A percentile compares a stretch with the other conserved stretches of the same genome.
These are phyloP conservation scores for Zoysia japonica DNA, from an alignment of 176 grass and related monocot genomes.

Conservation along the genomic window DNA sequence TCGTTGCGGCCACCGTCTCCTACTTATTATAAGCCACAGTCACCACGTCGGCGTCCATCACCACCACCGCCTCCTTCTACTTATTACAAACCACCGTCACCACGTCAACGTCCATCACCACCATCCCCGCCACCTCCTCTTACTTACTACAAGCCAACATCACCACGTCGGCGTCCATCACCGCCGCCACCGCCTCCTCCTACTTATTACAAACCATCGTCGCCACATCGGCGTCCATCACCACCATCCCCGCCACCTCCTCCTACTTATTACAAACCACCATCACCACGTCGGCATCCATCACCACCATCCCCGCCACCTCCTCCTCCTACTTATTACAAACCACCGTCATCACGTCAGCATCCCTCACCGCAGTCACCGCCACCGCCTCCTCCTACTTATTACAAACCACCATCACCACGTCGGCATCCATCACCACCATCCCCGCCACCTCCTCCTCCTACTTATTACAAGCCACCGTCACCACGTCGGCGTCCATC, in stretches of 20 bases:
- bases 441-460: too few relatives aligned
- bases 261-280: background rate
- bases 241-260: background rate
- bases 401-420: background rate
- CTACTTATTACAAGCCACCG: background rate
- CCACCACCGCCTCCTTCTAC: background rate
- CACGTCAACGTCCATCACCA: background rate
- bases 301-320: background rate
- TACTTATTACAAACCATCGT: too few relatives aligned
- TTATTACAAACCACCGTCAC: background rate
- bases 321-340: background rate
- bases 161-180: too few relatives aligned
- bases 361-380: too few relatives aligned
- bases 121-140: too few relatives aligned
- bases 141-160: background rate
- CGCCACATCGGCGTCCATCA: too few relatives aligned
- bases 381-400: too few relatives aligned
- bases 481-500: background rate
- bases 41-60: background rate
- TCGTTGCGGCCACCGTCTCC: background rate
- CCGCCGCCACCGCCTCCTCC: too few relatives aligned
- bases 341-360: background rate
- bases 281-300: background rate
- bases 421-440: background rate
- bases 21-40: too few relatives aligned